phyloP scores from a whole-genome alignment of 331 rosid genomes.

The Rhamnella rubrinervis region DNA sequence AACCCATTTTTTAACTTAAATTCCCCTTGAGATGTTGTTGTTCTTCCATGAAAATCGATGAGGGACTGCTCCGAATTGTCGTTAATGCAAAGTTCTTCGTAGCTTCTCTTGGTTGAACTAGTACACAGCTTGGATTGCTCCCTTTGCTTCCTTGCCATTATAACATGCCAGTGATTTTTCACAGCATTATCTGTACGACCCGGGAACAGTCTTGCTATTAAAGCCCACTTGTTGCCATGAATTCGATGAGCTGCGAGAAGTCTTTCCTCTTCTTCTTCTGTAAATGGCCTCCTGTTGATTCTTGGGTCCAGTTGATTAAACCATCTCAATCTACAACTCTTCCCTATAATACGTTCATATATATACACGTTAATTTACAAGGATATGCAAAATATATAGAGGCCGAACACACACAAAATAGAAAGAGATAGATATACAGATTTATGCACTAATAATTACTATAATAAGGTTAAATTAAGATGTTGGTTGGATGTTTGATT shows the following conservation, averaged over 20 bases:
- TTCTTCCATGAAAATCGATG: conserved; percentile 27
- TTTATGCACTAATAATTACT: too few species aligned
- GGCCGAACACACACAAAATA: too few species aligned
- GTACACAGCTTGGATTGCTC: conserved; percentile 72
- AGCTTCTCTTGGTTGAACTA: conserved; percentile 42
- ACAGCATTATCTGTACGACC: conserved; percentile 96
- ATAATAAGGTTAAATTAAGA: not conserved
- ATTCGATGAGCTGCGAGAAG: conserved; percentile 69
- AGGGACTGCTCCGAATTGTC: not conserved
- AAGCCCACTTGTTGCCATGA: conserved; percentile 97
- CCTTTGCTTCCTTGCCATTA: conserved; percentile 91
- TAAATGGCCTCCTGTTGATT: conserved; percentile 85
- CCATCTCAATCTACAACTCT: conserved; percentile 96
- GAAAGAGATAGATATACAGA: too few species aligned
- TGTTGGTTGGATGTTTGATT: too few species aligned
- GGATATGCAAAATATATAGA: too few species aligned
- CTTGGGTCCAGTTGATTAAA: conserved; percentile 94
- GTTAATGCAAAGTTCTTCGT: conserved; percentile 29
- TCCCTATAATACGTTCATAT: conserved; percentile 43
- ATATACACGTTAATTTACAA: not conserved
- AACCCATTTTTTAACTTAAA: conserved; percentile 28
- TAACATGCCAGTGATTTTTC: conserved; percentile 97
- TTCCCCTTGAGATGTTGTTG: conserved; percentile 18
- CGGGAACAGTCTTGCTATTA: conserved; percentile 82
- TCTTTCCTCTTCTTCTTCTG: conserved; percentile 89